phyloP scores from a whole-genome alignment of 1,284 basidiomycete species.

The Sanguinoderma infundibulare region DNA sequence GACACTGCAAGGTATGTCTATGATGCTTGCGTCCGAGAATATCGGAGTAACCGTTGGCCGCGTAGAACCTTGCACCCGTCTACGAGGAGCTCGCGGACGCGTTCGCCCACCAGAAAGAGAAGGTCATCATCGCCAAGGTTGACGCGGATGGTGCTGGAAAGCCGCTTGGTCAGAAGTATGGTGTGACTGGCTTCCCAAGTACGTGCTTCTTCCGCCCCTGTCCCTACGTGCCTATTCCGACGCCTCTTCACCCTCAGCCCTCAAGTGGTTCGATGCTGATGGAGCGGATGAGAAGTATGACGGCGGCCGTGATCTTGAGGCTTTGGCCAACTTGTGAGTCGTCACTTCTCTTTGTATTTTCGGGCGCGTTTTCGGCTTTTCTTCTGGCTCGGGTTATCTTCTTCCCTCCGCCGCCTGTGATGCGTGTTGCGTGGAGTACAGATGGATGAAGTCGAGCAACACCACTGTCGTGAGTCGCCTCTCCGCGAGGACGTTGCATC shows the following conservation, averaged over 20 bases:
- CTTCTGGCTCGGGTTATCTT: no score
- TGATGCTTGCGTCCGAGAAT: slow-evolving; percentile 1
- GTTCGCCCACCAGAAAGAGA: slow-evolving; percentile 77
- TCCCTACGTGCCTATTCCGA: neutral
- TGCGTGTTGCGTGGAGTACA: no score
- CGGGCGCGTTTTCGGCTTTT: neutral
- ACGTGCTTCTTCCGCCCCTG: slow-evolving; percentile 32
- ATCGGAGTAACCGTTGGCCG: slow-evolving; percentile 5
- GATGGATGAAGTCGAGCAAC: no score
- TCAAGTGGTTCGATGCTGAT: slow-evolving; percentile 87
- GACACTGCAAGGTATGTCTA: slow-evolving; percentile 76
- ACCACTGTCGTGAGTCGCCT: no score
- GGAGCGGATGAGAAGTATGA: slow-evolving; percentile 77
- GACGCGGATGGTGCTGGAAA: slow-evolving; percentile 90
- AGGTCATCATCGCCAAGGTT: slow-evolving; percentile 90
- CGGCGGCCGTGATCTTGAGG: slow-evolving; percentile 82
- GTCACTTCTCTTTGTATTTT: neutral
- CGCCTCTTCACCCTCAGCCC: slow-evolving; percentile 51
- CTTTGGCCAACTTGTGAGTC: slow-evolving; percentile 75
- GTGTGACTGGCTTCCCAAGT: slow-evolving; percentile 91
- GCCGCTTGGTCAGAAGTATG: slow-evolving; percentile 73
- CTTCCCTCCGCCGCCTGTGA: no score
- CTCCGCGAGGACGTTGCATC: no score
- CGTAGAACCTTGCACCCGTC: slow-evolving; percentile 84
- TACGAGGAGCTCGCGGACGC: slow-evolving; percentile 92